A percentile compares a stretch with the other conserved stretches of the same genome.
These are phyloP conservation scores for Parmales sp. DNA, from an alignment of 108 stramenopile species.

Conservation along the genomic window DNA sequence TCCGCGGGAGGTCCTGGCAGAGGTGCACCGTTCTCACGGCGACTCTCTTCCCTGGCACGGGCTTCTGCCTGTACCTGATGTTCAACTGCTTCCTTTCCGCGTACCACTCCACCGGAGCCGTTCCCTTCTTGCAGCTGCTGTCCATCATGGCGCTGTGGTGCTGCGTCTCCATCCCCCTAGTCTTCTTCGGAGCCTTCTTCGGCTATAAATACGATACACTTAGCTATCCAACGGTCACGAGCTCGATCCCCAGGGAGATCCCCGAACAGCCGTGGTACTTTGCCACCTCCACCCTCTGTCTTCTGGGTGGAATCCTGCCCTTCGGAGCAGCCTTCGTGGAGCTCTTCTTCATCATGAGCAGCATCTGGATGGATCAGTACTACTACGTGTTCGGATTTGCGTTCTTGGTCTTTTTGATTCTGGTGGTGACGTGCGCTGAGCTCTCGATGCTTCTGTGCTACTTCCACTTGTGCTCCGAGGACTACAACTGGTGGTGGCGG, in stretches of 20 bases:
- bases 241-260: slow-evolving; percentile 81
- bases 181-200: slow-evolving; percentile 96
- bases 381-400: slow-evolving; percentile 99
- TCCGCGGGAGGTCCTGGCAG: slow-evolving; percentile 88
- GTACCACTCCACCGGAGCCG: slow-evolving; percentile 77
- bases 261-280: slow-evolving; percentile 71
- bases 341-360: slow-evolving; percentile 96
- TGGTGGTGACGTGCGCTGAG: slow-evolving; percentile 88
- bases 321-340: slow-evolving; percentile 97
- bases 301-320: slow-evolving; percentile 81
- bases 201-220: slow-evolving; percentile 80
- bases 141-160: slow-evolving; percentile 97
- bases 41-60: slow-evolving; percentile 72
- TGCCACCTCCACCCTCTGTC: slow-evolving; percentile 59
- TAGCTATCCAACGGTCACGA: slow-evolving; percentile 76
- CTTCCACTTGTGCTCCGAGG: slow-evolving; percentile 96
- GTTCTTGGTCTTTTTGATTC: slow-evolving; percentile 84
- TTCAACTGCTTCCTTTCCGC: slow-evolving; percentile 83
- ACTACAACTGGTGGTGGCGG: slow-evolving; percentile 99
- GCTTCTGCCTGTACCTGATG: slow-evolving; percentile 66
- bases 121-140: slow-evolving; percentile 82
- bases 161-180: slow-evolving; percentile 88
- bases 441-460: slow-evolving; percentile 90
- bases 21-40: slow-evolving; percentile 87
- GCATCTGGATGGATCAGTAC: slow-evolving; percentile 95